Base-by-base conservation (phyloP, 106 monocot genomes). In the Dendrobium nobile region DNA sequence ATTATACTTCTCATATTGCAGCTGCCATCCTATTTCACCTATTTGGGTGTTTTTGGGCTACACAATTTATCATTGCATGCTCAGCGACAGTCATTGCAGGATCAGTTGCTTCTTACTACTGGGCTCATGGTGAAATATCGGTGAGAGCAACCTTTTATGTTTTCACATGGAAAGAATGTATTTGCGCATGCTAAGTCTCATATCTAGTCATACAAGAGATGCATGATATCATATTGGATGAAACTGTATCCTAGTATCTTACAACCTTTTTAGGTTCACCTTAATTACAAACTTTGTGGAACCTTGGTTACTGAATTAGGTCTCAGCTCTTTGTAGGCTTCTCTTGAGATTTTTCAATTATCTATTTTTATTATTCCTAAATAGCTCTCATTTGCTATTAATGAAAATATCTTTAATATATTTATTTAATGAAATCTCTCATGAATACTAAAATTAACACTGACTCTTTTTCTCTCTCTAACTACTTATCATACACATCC, bases 1-100 rank as follows among this genome's bases (percentile, higher is more conserved):
- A 86, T 82, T 95, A 91, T 73, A 99, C 99, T 55, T 85, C 89
- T 67, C 93, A 99, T 81, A 95, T 99, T 80, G 86, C 91, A 47
- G 75, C 91, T 81, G 85, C 99, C 37, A 95, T 99, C 78, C 80
- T 99, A 80, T 99, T 99, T 85, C 99, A 99, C 75, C 79, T 99
- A 10, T 91, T 99, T 93, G 99, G 99, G 47, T 91, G 88, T 75
- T 99, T 84, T 56, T 99, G 99, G 99, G 99, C 88, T n/a, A 95
- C 95, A 24, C 99, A 99, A 55, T 99, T 99, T 83, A 84, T 99
- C 65, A 84, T 90, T 61, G 89, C 95, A 64, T 89, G 85, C 80
- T 99, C 95, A 77, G 85, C 95, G 33, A 95, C 99, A 73, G 88
- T 99, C 3, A 90, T 95, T 88, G 99, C 99, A 31, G 99, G 99